Evolutionary conservation across 2,329 filamentous ascomycete species (phyloP).

Genomic region (Hypoxylon sp.): DNA sequence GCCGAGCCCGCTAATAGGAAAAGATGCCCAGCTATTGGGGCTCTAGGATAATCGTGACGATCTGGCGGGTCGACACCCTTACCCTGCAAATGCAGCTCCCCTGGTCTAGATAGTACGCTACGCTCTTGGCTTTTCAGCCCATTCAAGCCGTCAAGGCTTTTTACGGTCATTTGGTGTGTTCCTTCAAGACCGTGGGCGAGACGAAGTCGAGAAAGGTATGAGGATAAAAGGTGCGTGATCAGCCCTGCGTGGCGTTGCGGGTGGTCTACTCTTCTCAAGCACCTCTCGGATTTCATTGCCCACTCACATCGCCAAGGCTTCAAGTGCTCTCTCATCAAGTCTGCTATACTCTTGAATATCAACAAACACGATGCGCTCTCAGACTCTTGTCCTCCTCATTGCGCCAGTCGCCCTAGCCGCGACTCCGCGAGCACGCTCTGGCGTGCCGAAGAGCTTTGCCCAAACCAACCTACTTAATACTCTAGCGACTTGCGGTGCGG

Average conservation of each 20-base stretch:
- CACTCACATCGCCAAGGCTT: not conserved
- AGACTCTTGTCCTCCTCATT: constrained; percentile 38
- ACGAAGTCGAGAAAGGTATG: constrained; percentile 16
- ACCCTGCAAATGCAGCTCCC: constrained; percentile 28
- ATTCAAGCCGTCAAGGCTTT: constrained; percentile 25
- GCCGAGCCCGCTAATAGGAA: constrained; percentile 15
- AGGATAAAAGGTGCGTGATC: constrained; percentile 39
- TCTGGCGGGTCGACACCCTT: constrained; percentile 22
- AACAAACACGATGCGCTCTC: constrained; percentile 40
- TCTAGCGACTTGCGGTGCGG: constrained; percentile 38
- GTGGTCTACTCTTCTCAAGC: constrained; percentile 8
- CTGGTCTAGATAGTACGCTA: constrained; percentile 28
- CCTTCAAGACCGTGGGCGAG: constrained; percentile 6
- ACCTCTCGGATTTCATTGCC: not conserved
- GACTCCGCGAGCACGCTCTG: constrained; percentile 33
- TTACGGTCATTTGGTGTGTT: constrained; percentile 21
- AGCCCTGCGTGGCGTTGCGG: not conserved
- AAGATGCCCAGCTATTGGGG: constrained; percentile 23
- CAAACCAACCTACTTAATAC: constrained; percentile 40
- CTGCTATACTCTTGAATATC: constrained; percentile 7
- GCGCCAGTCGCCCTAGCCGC: constrained; percentile 37
- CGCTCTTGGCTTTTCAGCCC: constrained; percentile 37
- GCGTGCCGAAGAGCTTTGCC: constrained; percentile 28
- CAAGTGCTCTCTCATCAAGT: constrained; percentile 9
- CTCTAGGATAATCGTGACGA: constrained; percentile 24